Evolutionary conservation across 176 grass and related monocot species (phyloP).

Genomic region (Eragrostis nindensis): DNA sequence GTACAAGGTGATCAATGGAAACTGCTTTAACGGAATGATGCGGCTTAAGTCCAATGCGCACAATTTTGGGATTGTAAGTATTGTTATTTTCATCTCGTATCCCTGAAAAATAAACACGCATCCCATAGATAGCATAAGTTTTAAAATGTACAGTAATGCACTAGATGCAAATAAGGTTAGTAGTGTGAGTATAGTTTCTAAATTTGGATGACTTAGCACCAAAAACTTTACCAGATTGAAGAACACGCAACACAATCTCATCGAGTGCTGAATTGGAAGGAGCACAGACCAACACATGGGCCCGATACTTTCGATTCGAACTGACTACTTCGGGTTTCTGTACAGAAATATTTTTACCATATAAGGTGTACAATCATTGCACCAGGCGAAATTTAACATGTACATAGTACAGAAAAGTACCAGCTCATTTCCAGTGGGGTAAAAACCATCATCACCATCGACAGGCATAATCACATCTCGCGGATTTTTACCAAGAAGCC

Average conservation of each 20-base stretch:
- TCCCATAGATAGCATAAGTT: not conserved
- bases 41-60: slow-evolving; percentile 90
- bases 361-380: slow-evolving; percentile 28
- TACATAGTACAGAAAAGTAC: slow-evolving; percentile 46
- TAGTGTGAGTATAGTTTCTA: not conserved
- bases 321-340: slow-evolving; percentile 97
- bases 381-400: slow-evolving; percentile 25
- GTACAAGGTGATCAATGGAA: slow-evolving; percentile 95
- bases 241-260: slow-evolving; percentile 93
- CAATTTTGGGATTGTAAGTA: slow-evolving; percentile 93
- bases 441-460: slow-evolving; percentile 97
- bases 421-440: slow-evolving; percentile 94
- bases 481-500: slow-evolving; percentile 77
- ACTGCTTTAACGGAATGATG: slow-evolving; percentile 97
- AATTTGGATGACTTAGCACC: slow-evolving; percentile 8
- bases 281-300: slow-evolving; percentile 95
- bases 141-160: slow-evolving; percentile 5
- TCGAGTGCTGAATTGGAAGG: slow-evolving; percentile 98
- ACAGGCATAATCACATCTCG: slow-evolving; percentile 93
- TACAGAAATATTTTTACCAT: slow-evolving; percentile 31
- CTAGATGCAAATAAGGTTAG: slow-evolving; percentile 11
- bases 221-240: slow-evolving; percentile 72
- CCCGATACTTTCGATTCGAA: slow-evolving; percentile 93
- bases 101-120: slow-evolving; percentile 51
- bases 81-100: slow-evolving; percentile 94